A percentile compares a stretch with the other conserved stretches of the same genome.
phyloP scores from a whole-genome alignment of 1,284 basidiomycete genomes.

The Papiliotrema nemorosa region DNA sequence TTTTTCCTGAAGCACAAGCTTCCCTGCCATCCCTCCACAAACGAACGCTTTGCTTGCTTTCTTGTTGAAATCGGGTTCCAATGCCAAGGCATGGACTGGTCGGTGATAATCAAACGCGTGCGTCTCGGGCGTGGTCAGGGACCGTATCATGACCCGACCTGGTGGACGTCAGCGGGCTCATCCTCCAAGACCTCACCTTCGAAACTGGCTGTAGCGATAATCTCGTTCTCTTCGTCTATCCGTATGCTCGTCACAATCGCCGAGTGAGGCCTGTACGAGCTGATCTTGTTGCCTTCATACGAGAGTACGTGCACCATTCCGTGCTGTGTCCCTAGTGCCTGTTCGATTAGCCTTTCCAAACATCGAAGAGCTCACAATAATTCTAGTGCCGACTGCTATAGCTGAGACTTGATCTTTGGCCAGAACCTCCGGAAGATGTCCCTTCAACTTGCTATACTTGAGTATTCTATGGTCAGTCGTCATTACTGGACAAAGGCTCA shows the following conservation, averaged over 20 bases:
- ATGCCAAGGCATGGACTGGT: conserved; percentile 81
- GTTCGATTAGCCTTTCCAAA: conserved; percentile 4
- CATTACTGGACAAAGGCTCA: conserved; percentile 10
- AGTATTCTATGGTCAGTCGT: conserved; percentile 55
- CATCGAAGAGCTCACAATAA: conserved; percentile 58
- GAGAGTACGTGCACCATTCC: conserved; percentile 87
- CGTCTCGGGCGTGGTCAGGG: conserved; percentile 73
- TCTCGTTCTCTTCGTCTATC: conserved; percentile 81
- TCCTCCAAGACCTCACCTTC: conserved; percentile 64
- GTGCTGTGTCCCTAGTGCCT: conserved; percentile 86
- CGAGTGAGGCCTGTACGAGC: conserved; percentile 88
- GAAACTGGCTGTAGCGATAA: conserved; percentile 87
- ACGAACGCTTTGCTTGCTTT: conserved; percentile 79
- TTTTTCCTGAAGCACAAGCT: conserved; percentile 82
- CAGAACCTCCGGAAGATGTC: conserved; percentile 71
- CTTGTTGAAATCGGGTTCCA: conserved; percentile 88
- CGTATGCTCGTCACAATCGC: conserved; percentile 83
- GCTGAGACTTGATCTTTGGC: conserved; percentile 84
- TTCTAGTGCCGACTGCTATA: conserved; percentile 69
- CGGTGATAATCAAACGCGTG: conserved; percentile 90
- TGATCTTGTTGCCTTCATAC: conserved; percentile 74
- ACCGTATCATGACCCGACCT: conserved; percentile 87
- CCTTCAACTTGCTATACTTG: conserved; percentile 82
- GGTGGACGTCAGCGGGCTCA: not conserved
- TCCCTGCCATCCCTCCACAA: conserved; percentile 89